Evolutionary conservation across 2,329 filamentous ascomycete species (phyloP), one percentile per base, ranked within the genome.

Genomic region (Epichloe hybrida): DNA sequence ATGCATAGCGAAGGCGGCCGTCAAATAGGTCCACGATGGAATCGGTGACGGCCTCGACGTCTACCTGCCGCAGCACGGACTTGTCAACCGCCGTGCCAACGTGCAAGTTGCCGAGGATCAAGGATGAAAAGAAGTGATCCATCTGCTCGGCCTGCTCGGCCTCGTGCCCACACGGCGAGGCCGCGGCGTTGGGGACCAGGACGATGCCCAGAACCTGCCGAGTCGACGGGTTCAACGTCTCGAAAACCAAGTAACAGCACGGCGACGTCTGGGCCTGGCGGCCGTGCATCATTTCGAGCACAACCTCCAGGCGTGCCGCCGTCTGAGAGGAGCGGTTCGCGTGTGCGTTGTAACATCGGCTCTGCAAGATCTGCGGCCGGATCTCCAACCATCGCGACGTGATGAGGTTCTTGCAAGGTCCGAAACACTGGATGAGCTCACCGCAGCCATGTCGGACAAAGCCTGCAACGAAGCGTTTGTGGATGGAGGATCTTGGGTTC

Each of bases 11-110:
- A 13, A 63, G 56, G 31, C 53, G 50, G 6, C 40, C 44, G 46
- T 63, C 60, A 43, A 63, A 63, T 8, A 61, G 51, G 15, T 56
- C 47, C 12, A 56, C 53, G 20, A 57, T 52, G 21, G 48, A 21
- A 7, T 56, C 54, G 9, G 49, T 54, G 31, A 46, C 40, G 12
- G 21, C 23, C 2, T 52, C 39, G 3, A 37, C 11, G 11, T 50
- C 42, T 20, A 44, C 12, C 5, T 27, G 5, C 5, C 15, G 15
- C 2, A 53, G 43, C n/a, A 49, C 5, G 9, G 15, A 9, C 3
- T 17, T 27, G 23, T 51, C 45, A 1, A 48, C 31, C 2, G 41
- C 23, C 2, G 43, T 49, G 20, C 44, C 49, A 13, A 50, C 21
- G 4, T n/a, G 35, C n/a, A 53, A 12, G 17, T 39, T 38, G 13